These are phyloP conservation scores for Leptographium wingfieldii DNA, from an alignment of 2,329 filamentous ascomycete species.

Conservation along the genomic window DNA sequence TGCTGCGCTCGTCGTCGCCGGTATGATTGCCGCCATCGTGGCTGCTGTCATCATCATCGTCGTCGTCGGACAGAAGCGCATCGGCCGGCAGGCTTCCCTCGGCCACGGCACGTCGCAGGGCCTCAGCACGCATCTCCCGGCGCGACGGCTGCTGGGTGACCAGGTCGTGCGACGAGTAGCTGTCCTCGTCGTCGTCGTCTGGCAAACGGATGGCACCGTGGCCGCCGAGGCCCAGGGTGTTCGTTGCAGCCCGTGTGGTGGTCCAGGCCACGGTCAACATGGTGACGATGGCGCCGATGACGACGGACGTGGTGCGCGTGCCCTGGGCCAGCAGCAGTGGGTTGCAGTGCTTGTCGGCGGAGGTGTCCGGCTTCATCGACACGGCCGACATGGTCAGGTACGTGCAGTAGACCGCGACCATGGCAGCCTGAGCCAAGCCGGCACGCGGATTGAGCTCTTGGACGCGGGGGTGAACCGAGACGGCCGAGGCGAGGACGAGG, in stretches of 20 bases:
- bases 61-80: constrained; percentile 63
- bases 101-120: constrained; percentile 81
- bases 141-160: constrained; percentile 77
- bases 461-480: constrained; percentile 81
- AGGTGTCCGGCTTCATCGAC: constrained; percentile 92
- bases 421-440: constrained; percentile 90
- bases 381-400: constrained; percentile 97
- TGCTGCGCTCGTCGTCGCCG: constrained; percentile 77
- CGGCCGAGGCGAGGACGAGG: constrained; percentile 63
- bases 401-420: constrained; percentile 96
- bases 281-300: constrained; percentile 88
- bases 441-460: constrained; percentile 90
- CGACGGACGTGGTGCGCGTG: constrained; percentile 77
- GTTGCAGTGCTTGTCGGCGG: constrained; percentile 86
- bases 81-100: constrained; percentile 86
- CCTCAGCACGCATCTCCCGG: constrained; percentile 86
- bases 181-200: constrained; percentile 41
- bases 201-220: constrained; percentile 48
- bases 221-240: constrained; percentile 63
- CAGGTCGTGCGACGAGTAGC: constrained; percentile 48
- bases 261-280: constrained; percentile 97
- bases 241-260: constrained; percentile 88
- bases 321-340: constrained; percentile 76
- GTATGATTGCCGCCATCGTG: constrained; percentile 48
- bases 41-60: constrained; percentile 52